phyloP scores from a whole-genome alignment of 2,329 filamentous ascomycete genomes.

The Fusarium scirpi region DNA sequence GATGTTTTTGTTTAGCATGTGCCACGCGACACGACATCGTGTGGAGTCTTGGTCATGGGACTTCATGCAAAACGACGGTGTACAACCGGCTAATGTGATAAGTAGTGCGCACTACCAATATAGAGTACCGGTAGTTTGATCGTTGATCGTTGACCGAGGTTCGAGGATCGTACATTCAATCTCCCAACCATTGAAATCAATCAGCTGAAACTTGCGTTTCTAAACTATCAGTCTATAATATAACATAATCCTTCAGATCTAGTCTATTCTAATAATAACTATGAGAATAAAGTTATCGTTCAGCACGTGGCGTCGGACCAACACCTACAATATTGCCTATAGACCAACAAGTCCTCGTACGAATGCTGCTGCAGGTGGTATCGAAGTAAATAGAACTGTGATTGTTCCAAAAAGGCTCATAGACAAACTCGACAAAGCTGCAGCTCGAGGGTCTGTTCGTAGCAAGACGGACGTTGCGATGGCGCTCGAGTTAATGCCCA shows the following conservation, averaged over 20 bases:
- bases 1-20: constrained; percentile 17
- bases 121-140: neutral
- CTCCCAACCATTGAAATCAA: neutral
- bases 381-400: constrained; percentile 68
- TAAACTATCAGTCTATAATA: neutral
- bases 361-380: constrained; percentile 63
- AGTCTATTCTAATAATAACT: neutral
- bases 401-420: constrained; percentile 72
- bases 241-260: neutral
- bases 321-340: constrained; percentile 39
- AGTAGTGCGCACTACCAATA: constrained; percentile 7
- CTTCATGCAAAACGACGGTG: constrained; percentile 33
- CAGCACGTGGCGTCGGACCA: neutral
- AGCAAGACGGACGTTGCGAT: constrained; percentile 69
- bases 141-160: constrained; percentile 10
- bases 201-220: neutral
- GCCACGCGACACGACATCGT: constrained; percentile 26
- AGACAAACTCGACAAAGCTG: constrained; percentile 68
- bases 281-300: neutral
- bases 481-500: constrained; percentile 71
- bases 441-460: constrained; percentile 67
- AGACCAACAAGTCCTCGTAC: constrained; percentile 62
- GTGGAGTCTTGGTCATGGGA: constrained; percentile 39
- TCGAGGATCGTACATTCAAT: neutral
- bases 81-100: constrained; percentile 35